A percentile compares a stretch with the other conserved stretches of the same genome.
Conservation (phyloP, 2,329 filamentous ascomycete genomes). For the Chrysoporthe cubensis region DNA sequence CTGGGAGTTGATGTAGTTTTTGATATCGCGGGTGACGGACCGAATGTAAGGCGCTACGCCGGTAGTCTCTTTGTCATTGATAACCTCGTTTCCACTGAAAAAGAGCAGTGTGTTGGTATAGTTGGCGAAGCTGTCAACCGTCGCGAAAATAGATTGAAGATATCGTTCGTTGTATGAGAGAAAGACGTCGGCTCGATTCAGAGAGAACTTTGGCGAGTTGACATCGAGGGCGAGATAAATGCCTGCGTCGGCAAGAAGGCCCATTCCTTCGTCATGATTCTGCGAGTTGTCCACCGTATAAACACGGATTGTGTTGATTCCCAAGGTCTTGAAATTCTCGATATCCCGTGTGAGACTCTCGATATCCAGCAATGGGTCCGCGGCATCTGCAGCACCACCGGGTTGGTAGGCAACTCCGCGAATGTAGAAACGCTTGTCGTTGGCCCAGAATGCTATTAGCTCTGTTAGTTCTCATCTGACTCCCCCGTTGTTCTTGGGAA, state of each 20-base stretch:
- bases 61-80: constrained; percentile 68
- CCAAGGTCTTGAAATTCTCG: constrained; percentile 78
- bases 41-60: constrained; percentile 77
- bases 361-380: constrained; percentile 76
- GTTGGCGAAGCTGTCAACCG: constrained; percentile 79
- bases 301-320: constrained; percentile 88
- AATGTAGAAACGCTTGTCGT: constrained; percentile 59
- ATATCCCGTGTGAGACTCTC: constrained; percentile 78
- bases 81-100: constrained; percentile 82
- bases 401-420: constrained; percentile 67
- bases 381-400: constrained; percentile 57
- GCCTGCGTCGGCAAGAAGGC: constrained; percentile 74
- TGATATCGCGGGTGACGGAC: constrained; percentile 77
- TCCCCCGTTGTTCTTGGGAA: too few relatives aligned
- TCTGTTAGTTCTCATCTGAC: neutral
- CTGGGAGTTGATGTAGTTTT: constrained; percentile 67
- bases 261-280: constrained; percentile 86
- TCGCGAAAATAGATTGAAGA: constrained; percentile 83
- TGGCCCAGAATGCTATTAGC: constrained; percentile 57
- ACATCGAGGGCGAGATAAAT: constrained; percentile 93
- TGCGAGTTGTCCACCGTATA: constrained; percentile 89
- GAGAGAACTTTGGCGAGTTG: constrained; percentile 86
- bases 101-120: constrained; percentile 88
- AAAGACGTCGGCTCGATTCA: constrained; percentile 74
- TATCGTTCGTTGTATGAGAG: constrained; percentile 86